Base-by-base conservation (phyloP, 2,329 filamentous ascomycete species). In the Phaeosphaeriaceae sp. region DNA sequence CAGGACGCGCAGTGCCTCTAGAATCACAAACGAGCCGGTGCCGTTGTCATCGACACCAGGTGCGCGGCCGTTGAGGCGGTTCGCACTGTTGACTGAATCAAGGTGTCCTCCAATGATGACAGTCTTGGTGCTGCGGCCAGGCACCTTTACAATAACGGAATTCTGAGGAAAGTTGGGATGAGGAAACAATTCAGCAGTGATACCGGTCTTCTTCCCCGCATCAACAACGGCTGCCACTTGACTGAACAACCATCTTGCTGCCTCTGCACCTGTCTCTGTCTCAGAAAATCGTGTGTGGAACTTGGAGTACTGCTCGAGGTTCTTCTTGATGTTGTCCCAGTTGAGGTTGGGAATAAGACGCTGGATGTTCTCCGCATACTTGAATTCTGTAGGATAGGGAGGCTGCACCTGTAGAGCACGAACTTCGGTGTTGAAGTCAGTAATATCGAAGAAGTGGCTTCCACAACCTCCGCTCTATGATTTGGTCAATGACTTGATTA, bases 11-110 rank as follows among this genome's bases (percentile, higher is more conserved):
- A 97, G 83, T 3, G 91, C 89, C 76, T 97, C 93, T 43, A 97
- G 83, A 61, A 96, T 97, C 17, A 92, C 96, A 28, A 97, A 90
- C 2, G 91, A 92, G 50, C 91, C 91, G 60, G 87, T 91, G 56
- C 91, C 92, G 69, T 96, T 92, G 63, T 97, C 92, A 63, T 97
- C 50, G 9, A 50, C 50, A 30, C 50, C 50, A 6, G 50, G 47
- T 6, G 92, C 92, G 2, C 52, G 45, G 8, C 36, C 52, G 11
- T 33, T 26, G 16, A 44, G 21, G 11, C 52, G 52, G 17, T 52
- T 35, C 6, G 20, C 30, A 3, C 26, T 12, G 21, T 52, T 52
- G 18, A 52, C 38, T 5, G 48, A 52, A 36, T 55, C 52, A 5
- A 55, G 90, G 74, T 96, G 91, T 1, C 91, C 90, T 46, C 92